Base-by-base conservation (phyloP, 2,329 filamentous ascomycete genomes). In the Ramularia endophylla region DNA sequence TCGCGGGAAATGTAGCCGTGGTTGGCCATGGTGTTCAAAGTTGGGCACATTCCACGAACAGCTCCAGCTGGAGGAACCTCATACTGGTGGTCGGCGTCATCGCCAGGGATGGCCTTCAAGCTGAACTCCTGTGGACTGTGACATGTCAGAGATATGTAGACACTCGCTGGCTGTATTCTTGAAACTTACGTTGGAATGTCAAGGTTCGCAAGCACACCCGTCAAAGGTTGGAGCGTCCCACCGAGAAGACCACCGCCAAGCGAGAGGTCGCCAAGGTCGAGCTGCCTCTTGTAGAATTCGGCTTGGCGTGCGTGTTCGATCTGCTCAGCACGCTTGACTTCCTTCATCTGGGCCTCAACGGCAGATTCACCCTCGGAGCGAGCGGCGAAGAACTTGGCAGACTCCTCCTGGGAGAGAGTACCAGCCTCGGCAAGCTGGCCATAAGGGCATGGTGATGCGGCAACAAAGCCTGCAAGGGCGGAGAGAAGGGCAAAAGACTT, bases 11-110 rank as follows among this genome's bases (percentile, higher is more conserved):
- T 55, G 48, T 57, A 58, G 40, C 54, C 55, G 37, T 58, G 55
- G 37, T 58, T 59, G 31, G 57, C 56, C 41, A 59, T 48, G 29
- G 55, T 52, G 44, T 57, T 55, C 27, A 57, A 25, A 8, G 50
- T 52, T 20, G 52, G 50, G 41, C 55, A 58, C 39, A 55, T 50
- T 40, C 55, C 55, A 33, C 55, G 52, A 19, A 52, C 46, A 37
- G 50, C 53, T 16, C 38, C 50, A 8, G 38, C 28, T 8, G 34
- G 41, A 13, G 55, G 53, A 6, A 41, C 44, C 29, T 47, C 19
- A 36, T 50, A 58, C 30, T 45, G 44, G 36, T 57, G 53, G 11
- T 47, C 40, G 3, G 42, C 37, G 40, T 58, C 53, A 32, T 52
- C 36, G 29, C 53, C 54, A 11, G 55, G 55, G 27, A 58, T 53